These are phyloP conservation scores for Delphinella strobiligena DNA, from an alignment of 2,329 filamentous ascomycete genomes.

Conservation along the genomic window DNA sequence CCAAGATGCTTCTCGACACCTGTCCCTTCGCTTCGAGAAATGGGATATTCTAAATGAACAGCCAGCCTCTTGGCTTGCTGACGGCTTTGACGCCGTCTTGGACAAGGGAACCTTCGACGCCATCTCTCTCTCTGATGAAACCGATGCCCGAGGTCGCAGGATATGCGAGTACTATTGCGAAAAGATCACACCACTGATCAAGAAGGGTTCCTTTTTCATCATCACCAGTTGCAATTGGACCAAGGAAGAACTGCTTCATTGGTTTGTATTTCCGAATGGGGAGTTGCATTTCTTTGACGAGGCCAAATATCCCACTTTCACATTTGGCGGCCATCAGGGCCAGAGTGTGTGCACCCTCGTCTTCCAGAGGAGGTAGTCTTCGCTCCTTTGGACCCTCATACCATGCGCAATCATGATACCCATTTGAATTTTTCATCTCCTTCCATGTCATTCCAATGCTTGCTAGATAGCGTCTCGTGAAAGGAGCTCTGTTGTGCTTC, in stretches of 20 bases:
- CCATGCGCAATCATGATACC: no score
- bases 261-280: conserved; percentile 50
- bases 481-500: no score
- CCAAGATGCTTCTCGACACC: conserved; percentile 14
- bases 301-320: conserved; percentile 75
- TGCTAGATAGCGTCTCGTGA: no score
- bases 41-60: conserved; percentile 38
- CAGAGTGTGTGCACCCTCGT: conserved; percentile 82
- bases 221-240: conserved; percentile 99
- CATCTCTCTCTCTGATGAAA: conserved; percentile 59
- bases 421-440: no score
- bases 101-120: conserved; percentile 99
- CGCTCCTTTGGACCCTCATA: no score
- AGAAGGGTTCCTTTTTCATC: conserved; percentile 59
- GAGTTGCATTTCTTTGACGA: conserved; percentile 51
- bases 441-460: no score
- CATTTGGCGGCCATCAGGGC: conserved; percentile 78
- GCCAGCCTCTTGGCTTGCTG: conserved; percentile 43
- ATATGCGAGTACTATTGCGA: conserved; percentile 65
- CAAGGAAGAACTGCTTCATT: conserved; percentile 66
- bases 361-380: conserved; percentile 44
- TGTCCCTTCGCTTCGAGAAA: conserved; percentile 40
- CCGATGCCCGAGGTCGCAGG: conserved; percentile 40
- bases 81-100: conserved; percentile 79
- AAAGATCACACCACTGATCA: conserved; percentile 56